A percentile compares a stretch with the other conserved stretches of the same genome.
Conservation (phyloP, 1,284 basidiomycete species). For the Sanghuangporus weigelae region DNA sequence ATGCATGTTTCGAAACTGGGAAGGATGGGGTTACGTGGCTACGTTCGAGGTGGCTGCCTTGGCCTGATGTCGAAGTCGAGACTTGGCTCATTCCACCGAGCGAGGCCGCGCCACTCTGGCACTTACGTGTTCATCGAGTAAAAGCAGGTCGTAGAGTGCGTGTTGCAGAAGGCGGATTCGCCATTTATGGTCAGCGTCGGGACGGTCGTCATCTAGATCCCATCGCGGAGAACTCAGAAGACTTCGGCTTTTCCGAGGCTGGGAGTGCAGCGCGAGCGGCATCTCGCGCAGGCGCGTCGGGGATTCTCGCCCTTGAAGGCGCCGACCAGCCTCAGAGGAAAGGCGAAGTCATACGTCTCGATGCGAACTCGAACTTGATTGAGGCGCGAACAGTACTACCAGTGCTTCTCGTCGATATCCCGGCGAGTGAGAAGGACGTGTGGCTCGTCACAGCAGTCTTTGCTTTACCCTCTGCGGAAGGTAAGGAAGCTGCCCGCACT, state of each 20-base stretch:
- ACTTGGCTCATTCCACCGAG: slow-evolving; percentile 71
- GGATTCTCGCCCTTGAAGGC: slow-evolving; percentile 47
- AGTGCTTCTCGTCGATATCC: slow-evolving; percentile 50
- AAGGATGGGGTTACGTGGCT: slow-evolving; percentile 42
- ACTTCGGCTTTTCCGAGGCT: slow-evolving; percentile 43
- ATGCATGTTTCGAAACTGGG: slow-evolving; percentile 51
- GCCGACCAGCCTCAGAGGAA: slow-evolving; percentile 27
- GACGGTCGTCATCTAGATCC: slow-evolving; percentile 58
- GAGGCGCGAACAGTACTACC: slow-evolving; percentile 65
- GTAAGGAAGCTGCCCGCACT: slow-evolving; percentile 33
- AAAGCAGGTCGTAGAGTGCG: slow-evolving; percentile 43
- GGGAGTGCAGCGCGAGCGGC: slow-evolving; percentile 45
- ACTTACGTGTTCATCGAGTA: slow-evolving; percentile 64
- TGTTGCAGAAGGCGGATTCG: slow-evolving; percentile 67
- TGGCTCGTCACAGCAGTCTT: slow-evolving; percentile 72
- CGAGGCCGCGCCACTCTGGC: slow-evolving; percentile 54
- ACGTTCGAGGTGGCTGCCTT: slow-evolving; percentile 68
- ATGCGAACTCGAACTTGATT: slow-evolving; percentile 72
- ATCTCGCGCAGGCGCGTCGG: slow-evolving; percentile 58
- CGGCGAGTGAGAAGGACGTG: slow-evolving; percentile 33
- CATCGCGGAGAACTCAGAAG: slow-evolving; percentile 31
- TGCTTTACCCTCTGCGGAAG: slow-evolving; percentile 45
- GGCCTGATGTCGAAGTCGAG: slow-evolving; percentile 67
- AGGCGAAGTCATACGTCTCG: slow-evolving; percentile 55
- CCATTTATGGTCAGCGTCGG: slow-evolving; percentile 63